Evolutionary conservation across 345 rosid species (phyloP).

Genomic region (Syzygium aqueum): DNA sequence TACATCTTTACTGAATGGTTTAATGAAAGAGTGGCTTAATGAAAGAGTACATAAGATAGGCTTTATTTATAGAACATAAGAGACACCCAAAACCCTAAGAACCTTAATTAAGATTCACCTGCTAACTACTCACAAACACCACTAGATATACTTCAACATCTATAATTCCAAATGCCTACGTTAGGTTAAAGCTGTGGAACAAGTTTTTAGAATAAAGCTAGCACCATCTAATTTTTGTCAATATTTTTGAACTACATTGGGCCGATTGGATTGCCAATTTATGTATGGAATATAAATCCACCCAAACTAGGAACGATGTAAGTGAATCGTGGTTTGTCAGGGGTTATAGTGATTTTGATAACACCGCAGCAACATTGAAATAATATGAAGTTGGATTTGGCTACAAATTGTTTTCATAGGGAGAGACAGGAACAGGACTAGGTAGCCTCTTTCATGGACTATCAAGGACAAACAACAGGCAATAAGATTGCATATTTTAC

Average conservation of each 20-base stretch:
- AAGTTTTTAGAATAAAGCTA: neutral
- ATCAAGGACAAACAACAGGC: neutral
- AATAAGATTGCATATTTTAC: neutral
- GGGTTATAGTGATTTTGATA: neutral
- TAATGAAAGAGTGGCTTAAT: neutral
- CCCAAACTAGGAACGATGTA: neutral
- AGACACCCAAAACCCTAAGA: neutral
- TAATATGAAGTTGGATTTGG: neutral
- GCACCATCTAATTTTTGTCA: neutral
- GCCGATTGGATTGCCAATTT: neutral
- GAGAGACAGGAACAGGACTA: neutral
- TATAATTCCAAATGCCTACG: neutral
- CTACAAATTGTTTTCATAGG: neutral
- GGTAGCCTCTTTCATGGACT: neutral
- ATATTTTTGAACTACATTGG: neutral
- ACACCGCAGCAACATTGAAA: neutral
- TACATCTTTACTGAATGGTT: neutral
- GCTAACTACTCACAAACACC: neutral
- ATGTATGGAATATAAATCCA: neutral
- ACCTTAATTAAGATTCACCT: neutral
- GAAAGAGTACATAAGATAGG: neutral
- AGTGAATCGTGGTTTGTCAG: neutral
- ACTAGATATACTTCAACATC: neutral
- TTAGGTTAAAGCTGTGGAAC: neutral
- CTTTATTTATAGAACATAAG: neutral